Base-by-base conservation (phyloP, 768 basidiomycete species). In the Mycena kentingensis region DNA sequence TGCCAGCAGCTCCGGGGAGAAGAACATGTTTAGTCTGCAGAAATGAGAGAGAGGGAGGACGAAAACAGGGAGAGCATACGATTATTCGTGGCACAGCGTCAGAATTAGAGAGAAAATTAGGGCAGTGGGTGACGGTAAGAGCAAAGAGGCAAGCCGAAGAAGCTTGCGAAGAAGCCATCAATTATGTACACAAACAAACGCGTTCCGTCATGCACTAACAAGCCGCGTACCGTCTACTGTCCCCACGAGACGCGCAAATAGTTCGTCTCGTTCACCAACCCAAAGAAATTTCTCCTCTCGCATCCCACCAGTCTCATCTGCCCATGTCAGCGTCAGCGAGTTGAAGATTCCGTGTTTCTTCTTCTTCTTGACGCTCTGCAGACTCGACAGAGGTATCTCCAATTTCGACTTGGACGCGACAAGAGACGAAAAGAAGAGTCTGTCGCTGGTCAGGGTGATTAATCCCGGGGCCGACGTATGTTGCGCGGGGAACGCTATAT, bases 1-100 rank as follows among this genome's bases (percentile, higher is more conserved):
- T 18, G 87, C 82, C 22, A 96, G 74, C 4, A 95, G 70, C 45
- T 94, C 92, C 6, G 87, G 76, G 36, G 90, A 82, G 69, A 92
- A 96, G 75, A 96, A 96, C 93, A 96, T 93, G 16, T 18, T n/a
- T 41, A 42, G 29, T 39, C 34, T 29, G n/a, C 46, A 28, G 12
- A 44, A 13, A 53, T 32, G 25, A 42, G 28, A 28, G 43, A 47
- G 29, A 39, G 18, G 39, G 39, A 38, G 51, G n/a, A 29, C 42
- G 8, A 28, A 28, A 18, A 26, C 29, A n/a, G 54, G 44, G 46
- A 29, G 37, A 25, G 50, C 27, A 45, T 35, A 48, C 34, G 43
- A 45, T 54, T 31, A 24, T 42, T 44, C 37, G 22, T 42, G 21
- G 8, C 7, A 11, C 37, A n/a, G n/a, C n/a, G n/a, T n/a, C n/a